Conservation (phyloP, 1,139 yeast genomes). For the Lodderomyces pseudojiufengensis region DNA sequence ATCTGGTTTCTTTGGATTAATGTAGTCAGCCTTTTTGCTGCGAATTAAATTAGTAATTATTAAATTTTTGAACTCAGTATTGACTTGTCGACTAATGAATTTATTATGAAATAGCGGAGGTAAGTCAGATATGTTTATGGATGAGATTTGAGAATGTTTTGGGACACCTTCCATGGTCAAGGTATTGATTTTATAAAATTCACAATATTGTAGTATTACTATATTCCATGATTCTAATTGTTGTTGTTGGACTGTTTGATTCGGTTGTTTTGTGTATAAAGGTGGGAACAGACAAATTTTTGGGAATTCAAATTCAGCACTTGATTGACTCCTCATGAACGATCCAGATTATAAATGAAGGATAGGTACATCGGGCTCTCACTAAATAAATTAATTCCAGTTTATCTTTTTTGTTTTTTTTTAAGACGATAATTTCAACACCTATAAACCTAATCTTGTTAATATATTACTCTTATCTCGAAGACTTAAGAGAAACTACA, state of each 20-base stretch:
- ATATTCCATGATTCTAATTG: constrained; percentile 56
- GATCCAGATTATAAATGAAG: too few relatives aligned
- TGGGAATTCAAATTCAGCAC: constrained; percentile 46
- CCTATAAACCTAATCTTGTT: too few relatives aligned
- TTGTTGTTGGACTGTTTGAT: constrained; percentile 69
- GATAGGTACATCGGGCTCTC: too few relatives aligned
- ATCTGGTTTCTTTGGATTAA: constrained; percentile 39
- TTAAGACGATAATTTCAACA: not conserved
- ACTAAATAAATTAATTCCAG: too few relatives aligned
- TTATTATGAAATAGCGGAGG: constrained; percentile 48
- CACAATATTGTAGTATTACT: constrained; percentile 53
- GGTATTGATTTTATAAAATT: constrained; percentile 45
- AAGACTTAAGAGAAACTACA: too few relatives aligned
- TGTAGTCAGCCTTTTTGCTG: constrained; percentile 50
- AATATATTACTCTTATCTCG: too few relatives aligned
- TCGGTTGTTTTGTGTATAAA: constrained; percentile 84
- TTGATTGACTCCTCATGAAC: too few relatives aligned
- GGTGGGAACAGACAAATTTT: constrained; percentile 87
- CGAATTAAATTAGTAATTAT: constrained; percentile 59
- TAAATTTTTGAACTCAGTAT: constrained; percentile 50
- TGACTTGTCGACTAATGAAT: constrained; percentile 49
- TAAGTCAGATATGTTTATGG: constrained; percentile 4
- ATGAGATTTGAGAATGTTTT: constrained; percentile 23
- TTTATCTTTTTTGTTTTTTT: not conserved
- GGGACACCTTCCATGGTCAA: constrained; percentile 30